These are phyloP conservation scores for Apophysomyces trapeziformis DNA, from an alignment of 371 early-diverging fungal species.

Conservation along the genomic window DNA sequence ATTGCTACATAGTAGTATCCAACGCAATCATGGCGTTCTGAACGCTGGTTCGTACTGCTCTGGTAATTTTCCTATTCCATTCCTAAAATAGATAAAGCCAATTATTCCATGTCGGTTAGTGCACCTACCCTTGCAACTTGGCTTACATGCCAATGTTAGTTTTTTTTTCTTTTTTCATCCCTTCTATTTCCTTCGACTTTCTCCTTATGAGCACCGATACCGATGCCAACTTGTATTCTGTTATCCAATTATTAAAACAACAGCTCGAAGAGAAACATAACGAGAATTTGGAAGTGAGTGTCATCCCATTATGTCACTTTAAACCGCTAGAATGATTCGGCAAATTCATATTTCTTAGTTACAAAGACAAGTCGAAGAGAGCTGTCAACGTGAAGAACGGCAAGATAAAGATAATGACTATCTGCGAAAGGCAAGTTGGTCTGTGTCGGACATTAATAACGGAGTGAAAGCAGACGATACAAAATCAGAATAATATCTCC, in stretches of 20 bases:
- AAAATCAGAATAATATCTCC: conserved; percentile 17
- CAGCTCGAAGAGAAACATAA: background rate
- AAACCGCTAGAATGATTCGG: background rate
- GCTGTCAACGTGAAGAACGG: background rate
- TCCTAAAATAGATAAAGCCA: background rate
- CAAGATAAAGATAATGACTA: conserved; percentile 9
- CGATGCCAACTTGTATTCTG: background rate
- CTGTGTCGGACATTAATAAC: background rate
- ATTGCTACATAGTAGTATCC: too few species aligned
- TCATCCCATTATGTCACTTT: background rate
- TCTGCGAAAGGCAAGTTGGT: conserved; percentile 11
- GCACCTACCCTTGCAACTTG: background rate
- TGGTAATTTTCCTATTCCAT: too few species aligned
- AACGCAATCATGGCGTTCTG: too few species aligned
- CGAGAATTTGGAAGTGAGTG: background rate
- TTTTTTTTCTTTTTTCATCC: background rate
- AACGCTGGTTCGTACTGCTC: too few species aligned
- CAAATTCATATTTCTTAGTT: conserved; percentile 6
- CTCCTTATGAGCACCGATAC: background rate
- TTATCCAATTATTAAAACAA: background rate
- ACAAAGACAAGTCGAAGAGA: conserved; percentile 9
- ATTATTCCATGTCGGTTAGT: background rate
- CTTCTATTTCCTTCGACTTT: background rate
- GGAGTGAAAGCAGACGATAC: conserved; percentile 7
- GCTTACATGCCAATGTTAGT: background rate